phyloP scores from a whole-genome alignment of 768 basidiomycete species.

The Scleroderma bovista region DNA sequence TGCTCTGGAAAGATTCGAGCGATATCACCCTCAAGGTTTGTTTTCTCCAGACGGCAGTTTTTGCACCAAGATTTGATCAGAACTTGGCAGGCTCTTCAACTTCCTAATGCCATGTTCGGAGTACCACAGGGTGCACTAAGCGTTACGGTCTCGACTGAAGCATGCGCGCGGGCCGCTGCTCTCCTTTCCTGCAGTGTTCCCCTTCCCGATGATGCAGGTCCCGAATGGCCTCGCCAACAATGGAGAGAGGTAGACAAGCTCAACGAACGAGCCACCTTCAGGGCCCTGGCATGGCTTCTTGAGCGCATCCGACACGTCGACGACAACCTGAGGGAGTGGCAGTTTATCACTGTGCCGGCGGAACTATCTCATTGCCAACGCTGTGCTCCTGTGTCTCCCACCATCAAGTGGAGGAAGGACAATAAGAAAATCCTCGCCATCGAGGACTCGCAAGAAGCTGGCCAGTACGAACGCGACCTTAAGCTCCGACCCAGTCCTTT shows the following conservation, averaged over 20 bases:
- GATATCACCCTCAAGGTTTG: conserved; percentile 52
- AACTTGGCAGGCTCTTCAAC: conserved; percentile 43
- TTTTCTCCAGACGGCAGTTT: not conserved
- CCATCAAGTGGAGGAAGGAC: conserved; percentile 65
- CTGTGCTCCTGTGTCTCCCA: conserved; percentile 76
- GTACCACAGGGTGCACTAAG: conserved; percentile 51
- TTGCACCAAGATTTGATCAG: conserved; percentile 1
- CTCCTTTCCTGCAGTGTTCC: conserved; percentile 74
- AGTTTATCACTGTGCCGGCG: conserved; percentile 40
- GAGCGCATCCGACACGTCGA: conserved; percentile 78
- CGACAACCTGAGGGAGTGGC: conserved; percentile 64
- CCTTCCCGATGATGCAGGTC: conserved; percentile 60
- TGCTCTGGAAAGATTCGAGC: conserved; percentile 54
- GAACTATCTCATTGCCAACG: conserved; percentile 59
- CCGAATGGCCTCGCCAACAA: conserved; percentile 68
- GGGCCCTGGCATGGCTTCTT: conserved; percentile 78
- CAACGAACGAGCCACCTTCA: conserved; percentile 79
- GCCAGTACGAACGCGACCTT: conserved; percentile 81
- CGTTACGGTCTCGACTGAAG: conserved; percentile 48
- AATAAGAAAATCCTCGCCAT: conserved; percentile 59
- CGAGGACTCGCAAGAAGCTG: conserved; percentile 84
- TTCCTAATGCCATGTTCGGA: conserved; percentile 56
- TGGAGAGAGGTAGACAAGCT: conserved; percentile 86
- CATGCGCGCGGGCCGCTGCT: conserved; percentile 72
- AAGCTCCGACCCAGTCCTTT: conserved; percentile 85